Base-by-base conservation (phyloP, 345 rosid genomes). In the Ailanthus altissimus region DNA sequence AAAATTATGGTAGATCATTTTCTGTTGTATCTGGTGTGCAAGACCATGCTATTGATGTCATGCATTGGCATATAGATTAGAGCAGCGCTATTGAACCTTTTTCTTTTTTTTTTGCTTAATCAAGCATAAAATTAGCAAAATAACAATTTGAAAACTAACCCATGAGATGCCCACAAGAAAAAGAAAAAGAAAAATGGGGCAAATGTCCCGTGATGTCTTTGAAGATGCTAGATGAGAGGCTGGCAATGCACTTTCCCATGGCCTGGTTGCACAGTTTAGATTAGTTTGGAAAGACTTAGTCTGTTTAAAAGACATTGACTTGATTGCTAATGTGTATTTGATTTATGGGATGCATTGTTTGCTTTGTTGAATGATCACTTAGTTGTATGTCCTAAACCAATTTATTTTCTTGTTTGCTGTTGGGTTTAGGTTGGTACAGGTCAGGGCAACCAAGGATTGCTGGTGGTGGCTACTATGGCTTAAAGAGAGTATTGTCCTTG, bases 361-460 rank as follows among this genome's bases (percentile, higher is more conserved):
- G 43, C 25, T 73, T 54, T 0, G 0, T 32, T 5, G 2, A 2
- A 11, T 46, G 40, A 61, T 46, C 15, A 6, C 6, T 56, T 50
- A 49, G 12, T 59, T 51, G 32, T 21, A 59, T 65, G 16, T 53
- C 49, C 43, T 28, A 0, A 38, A 51, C 59, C 26, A 21, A 61
- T 28, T 20, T 6, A 13, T 20, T 75, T 70, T 74, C 38, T 80
- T 45, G 54, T 46, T 70, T 54, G 76, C 82, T 80, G 85, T 71
- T 77, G 36, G 68, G 60, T 75, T 32, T 56, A 40, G 67, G 65
- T 28, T 18, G 75, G 20, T 72, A 61, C 79, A 9, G 47, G 45
- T 38, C 8, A 51, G 60, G 65, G 73, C 65, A 26, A 20, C 46
- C 43, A 73, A 51, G 73, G 78, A 56, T 50, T 51, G 28, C 49